Evolutionary conservation across 1,139 yeast genomes (phyloP), one percentile per base, ranked within the genome.

Genomic region (Arxiozyma slooffiae): DNA sequence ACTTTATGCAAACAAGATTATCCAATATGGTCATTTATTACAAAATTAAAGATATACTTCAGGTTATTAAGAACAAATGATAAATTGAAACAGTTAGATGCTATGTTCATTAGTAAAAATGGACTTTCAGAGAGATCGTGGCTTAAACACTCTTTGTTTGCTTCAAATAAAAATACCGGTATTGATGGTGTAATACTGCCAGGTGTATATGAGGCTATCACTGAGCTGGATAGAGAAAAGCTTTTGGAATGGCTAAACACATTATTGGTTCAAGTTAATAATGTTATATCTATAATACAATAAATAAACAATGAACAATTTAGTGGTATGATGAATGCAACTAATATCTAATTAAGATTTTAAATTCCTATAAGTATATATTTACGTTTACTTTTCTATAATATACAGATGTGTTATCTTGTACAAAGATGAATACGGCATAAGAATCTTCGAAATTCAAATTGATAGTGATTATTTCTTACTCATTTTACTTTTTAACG

Each of bases 21-120:
- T 57, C 87, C 95, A 0, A 82, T 92, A 86, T 85, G 82, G 68
- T 72, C 73, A 56, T 70, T 75, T 51, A 75, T 73, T 58, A 76
- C 74, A 54, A 85, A 85, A 61, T 60, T 85, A 38, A 74, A 71
- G 48, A 71, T 81, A 16, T 82, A 80, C 54, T 76, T 83, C 17
- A 76, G 77, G 52, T 72, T 82, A 54, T 78, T 81, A 54, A 66
- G 77, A 23, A 69, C 79, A 11, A 82, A 82, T 58, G 71, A 71
- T 49, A 79, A 77, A 57, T 67, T 82, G 38, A 72, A 77, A 37
- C 74, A 74, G 38, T 58, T 82, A 41, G 87, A 82, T 52, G 62
- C 70, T 38, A 36, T 69, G 47, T 73, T 76, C 45, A 23, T 69
- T 11, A 56, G 63, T 4, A 55, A 57, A 17, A 47, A 51, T 24